A percentile compares a stretch with the other conserved stretches of the same genome.
phyloP scores from a whole-genome alignment of 345 rosid genomes.

The Salix arbutifolia region DNA sequence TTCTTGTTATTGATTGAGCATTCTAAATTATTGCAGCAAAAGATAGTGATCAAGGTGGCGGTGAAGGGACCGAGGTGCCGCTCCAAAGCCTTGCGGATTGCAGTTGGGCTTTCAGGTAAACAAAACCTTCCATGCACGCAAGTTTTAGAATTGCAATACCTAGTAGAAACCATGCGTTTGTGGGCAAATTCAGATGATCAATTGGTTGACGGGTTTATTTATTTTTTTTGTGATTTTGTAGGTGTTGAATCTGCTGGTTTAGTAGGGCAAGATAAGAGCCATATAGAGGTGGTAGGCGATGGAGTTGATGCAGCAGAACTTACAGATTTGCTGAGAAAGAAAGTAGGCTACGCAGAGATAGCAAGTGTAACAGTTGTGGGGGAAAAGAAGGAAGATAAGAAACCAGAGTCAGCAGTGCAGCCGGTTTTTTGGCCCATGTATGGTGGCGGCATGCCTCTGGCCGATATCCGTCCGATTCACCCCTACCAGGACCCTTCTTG shows the following conservation, averaged over 20 bases:
- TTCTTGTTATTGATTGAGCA: not conserved
- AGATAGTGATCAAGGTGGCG: conserved; percentile 11
- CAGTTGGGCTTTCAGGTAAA: conserved; percentile 17
- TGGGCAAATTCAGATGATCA: not conserved
- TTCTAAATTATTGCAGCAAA: conserved; percentile 12
- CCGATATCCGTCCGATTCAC: too few species aligned
- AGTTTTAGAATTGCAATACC: not conserved
- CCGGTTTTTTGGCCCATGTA: not conserved
- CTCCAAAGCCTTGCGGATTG: conserved; percentile 24
- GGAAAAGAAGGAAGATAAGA: not conserved
- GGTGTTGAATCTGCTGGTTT: not conserved
- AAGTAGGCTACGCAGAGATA: conserved; percentile 1
- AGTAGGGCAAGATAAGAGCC: conserved; percentile 4
- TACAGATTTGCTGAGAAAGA: not conserved
- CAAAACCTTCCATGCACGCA: not conserved
- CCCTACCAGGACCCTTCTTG: not conserved
- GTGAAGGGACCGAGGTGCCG: conserved; percentile 10
- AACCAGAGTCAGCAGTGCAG: not conserved
- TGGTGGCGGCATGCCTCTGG: not conserved
- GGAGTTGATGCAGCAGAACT: conserved; percentile 8
- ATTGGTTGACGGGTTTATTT: not conserved
- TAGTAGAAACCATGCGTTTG: not conserved
- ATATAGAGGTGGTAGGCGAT: conserved; percentile 15
- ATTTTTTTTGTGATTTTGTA: not conserved
- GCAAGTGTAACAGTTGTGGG: not conserved